Evolutionary conservation across 805 yeast species (phyloP).

Genomic region (Saccharomyces jurei): DNA sequence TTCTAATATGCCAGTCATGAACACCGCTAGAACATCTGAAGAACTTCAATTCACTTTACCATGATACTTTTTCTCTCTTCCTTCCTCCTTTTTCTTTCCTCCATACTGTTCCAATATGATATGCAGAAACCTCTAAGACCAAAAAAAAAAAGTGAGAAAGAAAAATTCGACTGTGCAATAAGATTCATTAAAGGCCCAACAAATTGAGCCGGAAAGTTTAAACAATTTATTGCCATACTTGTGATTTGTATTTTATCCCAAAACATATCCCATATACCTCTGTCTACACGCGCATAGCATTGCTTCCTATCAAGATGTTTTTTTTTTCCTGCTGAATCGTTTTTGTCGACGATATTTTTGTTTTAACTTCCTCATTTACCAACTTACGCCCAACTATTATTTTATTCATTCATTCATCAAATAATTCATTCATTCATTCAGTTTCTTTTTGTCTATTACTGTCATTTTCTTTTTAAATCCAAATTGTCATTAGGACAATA

Average conservation of each 20-base stretch:
- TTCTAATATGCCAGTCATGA: background rate
- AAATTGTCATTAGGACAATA: background rate
- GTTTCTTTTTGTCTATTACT: background rate
- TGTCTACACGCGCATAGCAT: background rate
- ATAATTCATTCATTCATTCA: conserved; percentile 2
- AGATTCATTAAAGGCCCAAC: background rate
- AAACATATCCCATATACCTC: background rate
- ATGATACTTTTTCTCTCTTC: background rate
- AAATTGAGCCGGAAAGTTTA: background rate
- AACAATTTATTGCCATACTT: background rate
- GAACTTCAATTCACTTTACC: background rate
- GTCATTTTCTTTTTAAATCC: background rate
- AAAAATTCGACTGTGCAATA: background rate
- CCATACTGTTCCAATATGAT: background rate
- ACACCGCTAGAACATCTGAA: background rate
- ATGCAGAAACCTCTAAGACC: background rate
- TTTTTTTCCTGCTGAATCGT: background rate
- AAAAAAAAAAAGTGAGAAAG: background rate
- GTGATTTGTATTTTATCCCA: background rate
- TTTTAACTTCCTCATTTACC: background rate
- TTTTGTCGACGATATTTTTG: background rate
- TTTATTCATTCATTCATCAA: conserved; percentile 3
- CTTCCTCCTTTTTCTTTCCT: background rate
- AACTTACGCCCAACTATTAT: conserved; percentile 3
- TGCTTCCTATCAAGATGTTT: conserved; percentile 2